Percentiles rank a stretch among this genome's conserved stretches.
Evolutionary conservation across 2,329 filamentous ascomycete genomes (phyloP).

Genomic region (Cylindrodendrum hubeiense): DNA sequence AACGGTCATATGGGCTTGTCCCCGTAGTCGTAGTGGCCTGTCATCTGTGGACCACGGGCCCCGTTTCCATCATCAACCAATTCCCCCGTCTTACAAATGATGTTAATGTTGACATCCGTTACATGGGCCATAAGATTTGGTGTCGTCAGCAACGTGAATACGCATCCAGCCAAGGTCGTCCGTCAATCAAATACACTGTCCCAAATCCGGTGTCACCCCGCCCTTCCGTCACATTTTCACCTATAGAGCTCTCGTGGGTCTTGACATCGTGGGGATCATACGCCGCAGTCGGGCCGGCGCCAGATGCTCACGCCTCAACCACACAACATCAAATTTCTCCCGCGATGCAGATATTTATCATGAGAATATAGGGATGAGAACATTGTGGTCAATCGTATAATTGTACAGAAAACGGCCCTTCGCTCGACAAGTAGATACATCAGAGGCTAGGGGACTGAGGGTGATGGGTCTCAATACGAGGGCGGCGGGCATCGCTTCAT

Average conservation of each 20-base stretch:
- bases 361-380: background rate
- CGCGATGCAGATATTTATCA: too few relatives aligned
- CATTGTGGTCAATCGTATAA: background rate
- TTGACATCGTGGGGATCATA: background rate
- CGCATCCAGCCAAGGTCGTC: background rate
- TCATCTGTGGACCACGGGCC: background rate
- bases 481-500: background rate
- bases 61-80: too few relatives aligned
- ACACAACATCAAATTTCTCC: background rate
- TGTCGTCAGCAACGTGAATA: background rate
- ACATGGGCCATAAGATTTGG: background rate
- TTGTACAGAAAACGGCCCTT: background rate
- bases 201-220: background rate
- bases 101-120: too few relatives aligned
- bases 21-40: background rate
- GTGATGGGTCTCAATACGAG: background rate
- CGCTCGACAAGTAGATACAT: background rate
- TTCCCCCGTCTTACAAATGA: too few relatives aligned
- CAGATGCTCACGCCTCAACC: background rate
- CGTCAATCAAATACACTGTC: background rate
- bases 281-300: background rate
- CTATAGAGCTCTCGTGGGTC: background rate
- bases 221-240: background rate
- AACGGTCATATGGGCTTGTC: slow-evolving; percentile 1
- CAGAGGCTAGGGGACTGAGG: too few relatives aligned